Base-by-base conservation (phyloP, 345 rosid genomes). In the Rhodomyrtus tomentosa region DNA sequence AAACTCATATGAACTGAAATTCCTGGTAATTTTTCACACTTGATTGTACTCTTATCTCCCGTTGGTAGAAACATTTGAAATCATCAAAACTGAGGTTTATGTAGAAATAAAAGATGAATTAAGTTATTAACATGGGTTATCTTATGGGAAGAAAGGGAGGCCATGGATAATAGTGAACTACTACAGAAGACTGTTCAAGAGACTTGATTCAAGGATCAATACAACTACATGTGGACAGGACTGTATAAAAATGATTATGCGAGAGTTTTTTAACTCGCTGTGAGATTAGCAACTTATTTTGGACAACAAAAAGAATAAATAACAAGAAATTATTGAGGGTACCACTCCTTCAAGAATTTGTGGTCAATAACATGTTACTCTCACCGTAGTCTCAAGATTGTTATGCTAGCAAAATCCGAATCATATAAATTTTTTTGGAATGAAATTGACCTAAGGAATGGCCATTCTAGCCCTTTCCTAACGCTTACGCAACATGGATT, bases 401-500 rank as follows among this genome's bases (percentile, higher is more conserved):
- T 49, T 11, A 49, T 49, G 13, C 14, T 49, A 49, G 14, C 50
- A 49, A 49, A 49, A 49, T 3, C 14, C 4, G 4, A 49, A 10
- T 4, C 3, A 4, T 45, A 45, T 45, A 45, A 8, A 45, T 2
- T 11, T 45, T 45, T 1, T 45, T 45, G 16, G 52, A 50, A 50
- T 50, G 51, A 13, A 50, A 50, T 11, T 1, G 15, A 50, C 51
- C 51, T 4, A 11, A 50, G 51, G 51, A 50, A 50, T 59, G 73
- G 38, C 4, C 38, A 59, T 6, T 27, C 73, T 3, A 0, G 5
- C 10, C 76, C 12, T 62, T 16, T 62, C 20, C 76, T 1, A 16
- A 40, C 90, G 89, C 80, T 50, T 91, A 27, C 92, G 93, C 1
- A 93, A 93, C 79, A 88, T 93, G 59, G 81, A 84, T 87, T 88